Evolutionary conservation across 169 alveolate genomes (phyloP).

Genomic region (Cyclospora cayetanensis): DNA sequence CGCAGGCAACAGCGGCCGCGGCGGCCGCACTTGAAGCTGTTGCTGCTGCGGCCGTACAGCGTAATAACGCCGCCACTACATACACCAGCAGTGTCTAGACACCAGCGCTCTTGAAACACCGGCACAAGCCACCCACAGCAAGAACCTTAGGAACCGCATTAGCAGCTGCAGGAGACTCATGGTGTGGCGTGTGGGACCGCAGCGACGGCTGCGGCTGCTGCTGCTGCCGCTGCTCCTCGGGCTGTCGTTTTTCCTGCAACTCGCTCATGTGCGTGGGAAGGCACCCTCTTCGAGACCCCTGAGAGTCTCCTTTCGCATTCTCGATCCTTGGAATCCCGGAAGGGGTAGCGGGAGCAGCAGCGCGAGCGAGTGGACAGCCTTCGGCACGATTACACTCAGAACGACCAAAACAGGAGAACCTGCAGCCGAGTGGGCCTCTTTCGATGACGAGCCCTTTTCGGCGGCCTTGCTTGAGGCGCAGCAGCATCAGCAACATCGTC

Average conservation of each 20-base stretch:
- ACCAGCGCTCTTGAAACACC: no score
- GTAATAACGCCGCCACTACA: no score
- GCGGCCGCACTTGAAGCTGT: no score
- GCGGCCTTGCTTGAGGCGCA: background rate
- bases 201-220: background rate
- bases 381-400: background rate
- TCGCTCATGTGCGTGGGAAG: background rate
- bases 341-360: conserved; percentile 28
- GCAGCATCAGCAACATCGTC: background rate
- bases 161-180: no score
- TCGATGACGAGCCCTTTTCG: background rate
- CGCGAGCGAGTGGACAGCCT: background rate
- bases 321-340: background rate
- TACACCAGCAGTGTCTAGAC: no score
- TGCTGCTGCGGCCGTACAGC: no score
- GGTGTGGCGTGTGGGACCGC: background rate
- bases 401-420: background rate
- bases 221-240: conserved; percentile 1
- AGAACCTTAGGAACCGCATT: no score
- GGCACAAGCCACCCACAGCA: no score
- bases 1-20: no score
- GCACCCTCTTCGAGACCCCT: background rate
- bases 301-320: background rate
- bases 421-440: conserved; percentile 28
- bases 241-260: background rate